These are phyloP conservation scores for Polychytrium aggregatum DNA, from an alignment of 192 early-diverging fungal species.

Conservation along the genomic window DNA sequence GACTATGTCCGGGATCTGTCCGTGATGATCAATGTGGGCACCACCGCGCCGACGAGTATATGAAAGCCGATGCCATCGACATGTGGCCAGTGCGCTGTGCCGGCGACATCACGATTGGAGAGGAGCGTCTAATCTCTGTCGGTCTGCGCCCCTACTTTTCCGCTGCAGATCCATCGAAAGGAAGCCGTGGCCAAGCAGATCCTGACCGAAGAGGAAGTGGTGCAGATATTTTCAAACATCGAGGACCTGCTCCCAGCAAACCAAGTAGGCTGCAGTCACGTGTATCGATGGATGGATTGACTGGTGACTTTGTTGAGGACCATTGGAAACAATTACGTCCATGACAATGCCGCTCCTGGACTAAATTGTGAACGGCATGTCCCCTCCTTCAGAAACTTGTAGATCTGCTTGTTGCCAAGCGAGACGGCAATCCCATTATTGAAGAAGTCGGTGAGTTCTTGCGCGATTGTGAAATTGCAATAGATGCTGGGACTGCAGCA, in stretches of 20 bases:
- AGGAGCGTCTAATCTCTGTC: too few relatives aligned
- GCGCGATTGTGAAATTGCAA: too few relatives aligned
- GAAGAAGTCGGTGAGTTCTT: conserved; percentile 24
- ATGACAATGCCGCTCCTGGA: too few relatives aligned
- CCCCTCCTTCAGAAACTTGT: conserved; percentile 25
- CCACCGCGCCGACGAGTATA: conserved; percentile 3
- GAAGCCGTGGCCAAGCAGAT: conserved; percentile 26
- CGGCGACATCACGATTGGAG: too few relatives aligned
- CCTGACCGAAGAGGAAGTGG: conserved; percentile 30
- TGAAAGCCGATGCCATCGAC: neutral
- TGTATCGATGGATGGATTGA: too few relatives aligned
- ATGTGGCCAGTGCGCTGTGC: too few relatives aligned
- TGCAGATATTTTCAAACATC: conserved; percentile 35
- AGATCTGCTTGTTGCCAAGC: conserved; percentile 18
- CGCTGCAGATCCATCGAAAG: conserved; percentile 26
- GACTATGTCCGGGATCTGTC: conserved; percentile 41
- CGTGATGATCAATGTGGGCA: conserved; percentile 37
- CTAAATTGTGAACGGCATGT: too few relatives aligned
- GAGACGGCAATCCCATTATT: conserved; percentile 30
- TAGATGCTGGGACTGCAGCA: too few relatives aligned
- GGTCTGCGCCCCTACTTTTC: too few relatives aligned
- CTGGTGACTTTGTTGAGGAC: too few relatives aligned
- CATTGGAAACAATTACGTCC: too few relatives aligned
- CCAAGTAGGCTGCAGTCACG: conserved; percentile 10
- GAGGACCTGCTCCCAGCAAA: conserved; percentile 36